Conservation (phyloP, 2,329 filamentous ascomycete species). For the Ramularia collo-cygni region DNA sequence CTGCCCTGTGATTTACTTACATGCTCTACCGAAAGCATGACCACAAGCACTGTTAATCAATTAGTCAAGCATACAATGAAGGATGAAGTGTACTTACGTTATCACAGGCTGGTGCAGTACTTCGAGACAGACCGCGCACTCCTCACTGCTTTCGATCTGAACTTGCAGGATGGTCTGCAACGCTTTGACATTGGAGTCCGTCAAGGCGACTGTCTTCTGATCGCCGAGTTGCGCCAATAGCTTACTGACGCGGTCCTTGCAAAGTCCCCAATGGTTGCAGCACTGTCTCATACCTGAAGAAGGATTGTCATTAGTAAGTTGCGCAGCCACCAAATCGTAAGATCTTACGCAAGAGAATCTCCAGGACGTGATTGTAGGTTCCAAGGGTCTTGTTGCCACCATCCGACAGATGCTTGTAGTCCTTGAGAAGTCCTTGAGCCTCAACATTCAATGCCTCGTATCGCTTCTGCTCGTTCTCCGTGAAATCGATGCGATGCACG, state of each 20-base stretch:
- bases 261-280: slow-evolving; percentile 84
- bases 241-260: slow-evolving; percentile 64
- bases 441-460: slow-evolving; percentile 71
- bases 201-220: slow-evolving; percentile 62
- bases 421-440: slow-evolving; percentile 63
- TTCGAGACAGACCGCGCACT: slow-evolving; percentile 78
- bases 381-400: slow-evolving; percentile 30
- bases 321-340: too few relatives aligned
- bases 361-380: slow-evolving; percentile 68
- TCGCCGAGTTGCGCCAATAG: slow-evolving; percentile 63
- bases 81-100: slow-evolving; percentile 38
- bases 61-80: too few relatives aligned
- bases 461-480: slow-evolving; percentile 65
- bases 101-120: slow-evolving; percentile 66
- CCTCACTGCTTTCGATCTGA: slow-evolving; percentile 71
- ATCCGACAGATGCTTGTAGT: slow-evolving; percentile 35
- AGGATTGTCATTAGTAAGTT: too few relatives aligned
- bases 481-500: slow-evolving; percentile 67
- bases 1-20: too few relatives aligned
- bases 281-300: slow-evolving; percentile 78
- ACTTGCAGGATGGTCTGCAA: slow-evolving; percentile 70
- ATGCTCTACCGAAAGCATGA: slow-evolving; percentile 68
- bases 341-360: slow-evolving; percentile 73
- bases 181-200: slow-evolving; percentile 62
- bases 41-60: slow-evolving; percentile 53